Percentiles rank a stretch among this genome's conserved stretches.
Conservation (phyloP, 306 rosid genomes). For the Begonia loranthoides region DNA sequence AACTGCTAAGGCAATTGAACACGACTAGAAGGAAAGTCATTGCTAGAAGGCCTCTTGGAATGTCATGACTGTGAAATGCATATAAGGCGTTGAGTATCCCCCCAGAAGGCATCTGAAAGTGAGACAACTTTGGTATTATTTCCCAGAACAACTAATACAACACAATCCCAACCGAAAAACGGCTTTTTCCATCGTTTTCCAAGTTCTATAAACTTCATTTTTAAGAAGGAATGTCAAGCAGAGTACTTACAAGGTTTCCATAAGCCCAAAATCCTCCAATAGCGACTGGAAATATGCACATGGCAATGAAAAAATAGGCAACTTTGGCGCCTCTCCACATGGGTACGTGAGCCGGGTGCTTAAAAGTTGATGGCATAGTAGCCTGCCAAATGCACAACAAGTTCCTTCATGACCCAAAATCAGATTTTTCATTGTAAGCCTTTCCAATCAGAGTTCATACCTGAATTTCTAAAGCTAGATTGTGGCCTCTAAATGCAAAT, state of each 20-base stretch:
- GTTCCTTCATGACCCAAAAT: conserved; percentile 4
- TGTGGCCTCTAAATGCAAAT: conserved; percentile 96
- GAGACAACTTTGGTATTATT: too few species aligned
- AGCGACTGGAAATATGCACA: conserved; percentile 89
- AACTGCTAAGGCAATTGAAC: conserved; percentile 90
- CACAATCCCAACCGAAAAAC: too few species aligned
- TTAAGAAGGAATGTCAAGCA: too few species aligned
- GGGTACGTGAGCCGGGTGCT: conserved; percentile 97
- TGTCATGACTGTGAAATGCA: conserved; percentile 80
- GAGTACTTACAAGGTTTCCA: conserved; percentile 74
- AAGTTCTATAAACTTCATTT: too few species aligned
- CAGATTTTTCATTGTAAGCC: neutral
- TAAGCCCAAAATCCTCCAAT: conserved; percentile 98
- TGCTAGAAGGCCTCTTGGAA: conserved; percentile 78
- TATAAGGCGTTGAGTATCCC: conserved; percentile 83
- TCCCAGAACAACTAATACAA: too few species aligned
- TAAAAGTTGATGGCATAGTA: conserved; percentile 97
- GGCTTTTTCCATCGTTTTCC: too few species aligned
- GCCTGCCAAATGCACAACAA: conserved; percentile 32
- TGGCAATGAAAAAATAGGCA: conserved; percentile 89
- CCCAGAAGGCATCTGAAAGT: conserved; percentile 74
- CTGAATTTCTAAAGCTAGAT: conserved; percentile 82
- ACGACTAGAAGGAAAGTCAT: conserved; percentile 84
- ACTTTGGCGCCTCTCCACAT: conserved; percentile 99
- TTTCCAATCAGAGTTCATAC: conserved; percentile 15